These are phyloP conservation scores for Nicotiana benthamiana DNA, from an alignment of 257 asterid genomes.

Conservation along the genomic window DNA sequence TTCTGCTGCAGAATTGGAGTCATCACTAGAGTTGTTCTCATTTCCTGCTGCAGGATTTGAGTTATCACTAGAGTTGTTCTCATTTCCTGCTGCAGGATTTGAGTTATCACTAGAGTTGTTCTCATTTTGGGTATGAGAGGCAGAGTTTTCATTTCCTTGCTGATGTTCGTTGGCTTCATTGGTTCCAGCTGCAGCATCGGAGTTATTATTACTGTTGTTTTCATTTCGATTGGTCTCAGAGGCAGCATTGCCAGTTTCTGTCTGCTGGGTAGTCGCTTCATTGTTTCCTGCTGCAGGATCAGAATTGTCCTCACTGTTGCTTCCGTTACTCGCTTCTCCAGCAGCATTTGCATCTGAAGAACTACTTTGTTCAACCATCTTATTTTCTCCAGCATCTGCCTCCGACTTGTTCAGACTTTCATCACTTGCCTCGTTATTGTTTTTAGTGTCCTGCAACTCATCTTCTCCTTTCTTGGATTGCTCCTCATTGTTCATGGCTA, in stretches of 20 bases:
- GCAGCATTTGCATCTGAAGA: slow-evolving; percentile 8
- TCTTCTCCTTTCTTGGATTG: slow-evolving; percentile 16
- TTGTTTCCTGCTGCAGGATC: slow-evolving; percentile 15
- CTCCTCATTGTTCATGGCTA: slow-evolving; percentile 17
- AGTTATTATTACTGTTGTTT: not conserved
- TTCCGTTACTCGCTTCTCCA: slow-evolving; percentile 13
- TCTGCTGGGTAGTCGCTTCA: slow-evolving; percentile 4
- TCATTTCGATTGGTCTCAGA: slow-evolving; percentile 8
- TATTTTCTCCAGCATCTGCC: slow-evolving; percentile 13
- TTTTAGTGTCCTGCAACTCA: slow-evolving; percentile 11
- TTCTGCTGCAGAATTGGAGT: not conserved
- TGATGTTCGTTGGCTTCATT: slow-evolving; percentile 7
- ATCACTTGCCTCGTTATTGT: slow-evolving; percentile 9
- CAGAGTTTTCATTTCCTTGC: not conserved
- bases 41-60: not conserved
- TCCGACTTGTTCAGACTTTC: slow-evolving; percentile 11
- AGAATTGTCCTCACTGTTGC: slow-evolving; percentile 11
- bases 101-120: not conserved
- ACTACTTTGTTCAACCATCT: slow-evolving; percentile 17
- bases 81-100: not conserved
- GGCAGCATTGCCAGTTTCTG: slow-evolving; percentile 1
- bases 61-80: not conserved
- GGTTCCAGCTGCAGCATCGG: not conserved
- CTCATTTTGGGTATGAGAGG: slow-evolving; percentile 6
- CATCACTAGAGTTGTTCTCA: not conserved